Conservation (phyloP, 148 eudicot species). For the Rhododendron mucronatum region DNA sequence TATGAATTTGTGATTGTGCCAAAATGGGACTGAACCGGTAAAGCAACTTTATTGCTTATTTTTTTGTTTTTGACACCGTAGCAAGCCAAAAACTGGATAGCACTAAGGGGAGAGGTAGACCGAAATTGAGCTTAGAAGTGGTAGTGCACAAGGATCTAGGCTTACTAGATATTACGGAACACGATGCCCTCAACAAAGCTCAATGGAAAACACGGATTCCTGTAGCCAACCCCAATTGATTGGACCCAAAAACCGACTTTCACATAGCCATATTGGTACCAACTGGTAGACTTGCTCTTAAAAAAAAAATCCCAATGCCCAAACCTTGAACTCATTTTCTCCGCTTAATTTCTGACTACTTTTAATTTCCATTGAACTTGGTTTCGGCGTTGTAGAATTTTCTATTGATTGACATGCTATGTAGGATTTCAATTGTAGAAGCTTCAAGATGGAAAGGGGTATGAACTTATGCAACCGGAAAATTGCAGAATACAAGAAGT, state of each 20-base stretch:
- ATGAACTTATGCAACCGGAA: conserved; percentile 4
- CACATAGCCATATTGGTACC: neutral
- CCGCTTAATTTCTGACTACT: neutral
- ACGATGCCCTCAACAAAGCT: too few relatives aligned
- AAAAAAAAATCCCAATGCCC: neutral
- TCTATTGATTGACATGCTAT: neutral
- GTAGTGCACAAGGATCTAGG: too few relatives aligned
- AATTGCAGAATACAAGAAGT: conserved; percentile 1
- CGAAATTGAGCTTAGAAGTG: too few relatives aligned
- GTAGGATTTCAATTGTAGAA: conserved; percentile 17
- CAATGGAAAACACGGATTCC: too few relatives aligned
- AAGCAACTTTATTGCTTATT: neutral
- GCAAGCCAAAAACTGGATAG: neutral
- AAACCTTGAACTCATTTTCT: neutral
- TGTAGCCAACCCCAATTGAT: too few relatives aligned
- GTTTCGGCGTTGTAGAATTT: neutral
- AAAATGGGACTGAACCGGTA: neutral
- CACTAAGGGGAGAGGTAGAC: too few relatives aligned
- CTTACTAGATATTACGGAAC: too few relatives aligned
- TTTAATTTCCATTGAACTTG: neutral
- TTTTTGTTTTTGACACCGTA: neutral
- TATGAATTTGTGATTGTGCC: neutral
- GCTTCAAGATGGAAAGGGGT: conserved; percentile 16
- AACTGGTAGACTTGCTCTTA: neutral
- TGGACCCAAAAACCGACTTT: neutral